Percentiles rank a stretch among this genome's conserved stretches.
These are phyloP conservation scores for Choanephora cucurbitarum DNA, from an alignment of 371 early-diverging fungal genomes.

Conservation along the genomic window DNA sequence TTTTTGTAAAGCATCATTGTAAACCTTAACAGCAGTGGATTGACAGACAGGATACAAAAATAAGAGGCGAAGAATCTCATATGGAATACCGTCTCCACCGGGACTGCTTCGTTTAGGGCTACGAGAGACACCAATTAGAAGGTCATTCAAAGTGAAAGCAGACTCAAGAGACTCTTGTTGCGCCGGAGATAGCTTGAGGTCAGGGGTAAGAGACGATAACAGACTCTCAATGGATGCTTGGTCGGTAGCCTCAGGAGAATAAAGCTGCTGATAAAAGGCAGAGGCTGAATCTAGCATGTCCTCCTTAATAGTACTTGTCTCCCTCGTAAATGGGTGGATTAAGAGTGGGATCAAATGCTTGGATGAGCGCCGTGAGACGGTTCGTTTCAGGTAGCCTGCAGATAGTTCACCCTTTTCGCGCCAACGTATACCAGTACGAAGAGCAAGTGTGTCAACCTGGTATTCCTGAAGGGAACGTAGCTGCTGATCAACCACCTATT, in stretches of 20 bases:
- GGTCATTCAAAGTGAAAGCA: slow-evolving; percentile 1
- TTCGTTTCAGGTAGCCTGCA: slow-evolving; percentile 5
- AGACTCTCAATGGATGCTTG: neutral
- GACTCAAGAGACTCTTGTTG: neutral
- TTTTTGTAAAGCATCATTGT: slow-evolving; percentile 21
- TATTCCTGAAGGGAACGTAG: slow-evolving; percentile 4
- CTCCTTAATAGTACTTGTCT: neutral
- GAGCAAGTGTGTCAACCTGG: slow-evolving; percentile 1
- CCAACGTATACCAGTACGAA: slow-evolving; percentile 9
- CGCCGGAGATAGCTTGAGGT: neutral
- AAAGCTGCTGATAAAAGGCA: slow-evolving; percentile 11
- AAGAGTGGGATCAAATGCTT: neutral
- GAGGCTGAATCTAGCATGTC: slow-evolving; percentile 10
- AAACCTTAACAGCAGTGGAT: slow-evolving; percentile 7
- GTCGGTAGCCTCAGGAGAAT: slow-evolving; percentile 12
- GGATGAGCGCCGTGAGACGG: neutral
- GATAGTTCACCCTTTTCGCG: slow-evolving; percentile 10
- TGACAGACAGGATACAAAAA: neutral
- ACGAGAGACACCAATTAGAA: neutral
- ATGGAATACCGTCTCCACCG: slow-evolving; percentile 32
- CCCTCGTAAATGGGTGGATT: neutral
- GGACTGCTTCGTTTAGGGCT: slow-evolving; percentile 13
- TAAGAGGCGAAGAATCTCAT: slow-evolving; percentile 16
- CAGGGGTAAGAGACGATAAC: neutral
- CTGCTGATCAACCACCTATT: slow-evolving; percentile 1